phyloP scores from a whole-genome alignment of 1,284 basidiomycete genomes.

The Puccinia horiana region DNA sequence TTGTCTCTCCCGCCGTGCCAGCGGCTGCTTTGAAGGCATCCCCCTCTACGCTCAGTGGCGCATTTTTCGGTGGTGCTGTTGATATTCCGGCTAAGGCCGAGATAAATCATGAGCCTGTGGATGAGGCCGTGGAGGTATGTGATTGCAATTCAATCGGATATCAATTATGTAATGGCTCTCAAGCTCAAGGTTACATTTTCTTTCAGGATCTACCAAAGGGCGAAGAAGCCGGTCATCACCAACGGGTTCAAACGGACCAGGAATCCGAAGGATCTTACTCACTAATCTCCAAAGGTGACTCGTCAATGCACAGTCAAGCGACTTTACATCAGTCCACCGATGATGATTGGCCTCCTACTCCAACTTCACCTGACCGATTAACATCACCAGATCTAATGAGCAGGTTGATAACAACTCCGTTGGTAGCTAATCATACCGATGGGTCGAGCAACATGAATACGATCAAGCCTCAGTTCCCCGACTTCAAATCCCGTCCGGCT shows the following conservation, averaged over 20 bases:
- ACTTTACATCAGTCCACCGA: slow-evolving; percentile 26
- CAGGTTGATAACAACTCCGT: neutral
- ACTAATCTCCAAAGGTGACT: slow-evolving; percentile 1
- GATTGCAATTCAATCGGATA: neutral
- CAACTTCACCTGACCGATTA: slow-evolving; percentile 29
- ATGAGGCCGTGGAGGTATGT: slow-evolving; percentile 2
- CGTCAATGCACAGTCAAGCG: slow-evolving; percentile 1
- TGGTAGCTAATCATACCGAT: neutral
- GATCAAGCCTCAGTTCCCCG: slow-evolving; percentile 2
- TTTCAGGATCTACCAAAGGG: neutral
- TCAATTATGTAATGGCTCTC: neutral
- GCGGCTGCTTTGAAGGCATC: slow-evolving; percentile 2
- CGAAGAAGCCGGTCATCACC: neutral
- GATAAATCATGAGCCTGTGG: neutral
- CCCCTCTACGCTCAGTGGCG: slow-evolving; percentile 14
- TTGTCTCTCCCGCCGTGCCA: neutral
- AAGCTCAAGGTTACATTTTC: neutral
- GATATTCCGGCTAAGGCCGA: neutral
- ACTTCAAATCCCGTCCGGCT: neutral
- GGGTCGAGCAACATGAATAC: neutral
- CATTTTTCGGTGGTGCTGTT: slow-evolving; percentile 20
- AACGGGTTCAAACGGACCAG: neutral
- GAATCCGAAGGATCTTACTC: slow-evolving; percentile 27
- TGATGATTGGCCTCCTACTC: slow-evolving; percentile 31
- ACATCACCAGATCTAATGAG: slow-evolving; percentile 29